These are phyloP conservation scores for Rhododendron griersonianum DNA, from an alignment of 148 eudicot species.

Conservation along the genomic window DNA sequence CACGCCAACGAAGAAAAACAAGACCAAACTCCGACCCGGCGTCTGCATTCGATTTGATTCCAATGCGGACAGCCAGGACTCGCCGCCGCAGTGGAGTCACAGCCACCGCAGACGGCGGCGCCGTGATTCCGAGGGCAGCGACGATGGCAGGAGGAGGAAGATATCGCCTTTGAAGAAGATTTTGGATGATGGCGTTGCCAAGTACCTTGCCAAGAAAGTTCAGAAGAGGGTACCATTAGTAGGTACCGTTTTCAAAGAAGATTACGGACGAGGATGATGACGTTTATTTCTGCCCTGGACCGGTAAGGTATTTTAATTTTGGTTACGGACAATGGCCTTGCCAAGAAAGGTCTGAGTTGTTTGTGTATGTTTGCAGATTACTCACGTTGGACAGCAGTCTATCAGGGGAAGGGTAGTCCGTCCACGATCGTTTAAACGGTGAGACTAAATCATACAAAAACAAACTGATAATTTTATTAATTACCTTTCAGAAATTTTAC, in stretches of 20 bases:
- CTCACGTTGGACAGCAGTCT: no score
- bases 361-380: no score
- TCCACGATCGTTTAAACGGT: no score
- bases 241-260: neutral
- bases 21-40: neutral
- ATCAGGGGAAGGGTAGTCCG: no score
- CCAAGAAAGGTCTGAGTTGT: no score
- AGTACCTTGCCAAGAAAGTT: conserved; percentile 21
- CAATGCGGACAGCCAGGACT: conserved; percentile 1
- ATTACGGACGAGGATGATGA: neutral
- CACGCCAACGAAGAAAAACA: conserved; percentile 5
- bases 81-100: neutral
- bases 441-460: no score
- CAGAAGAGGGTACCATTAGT: conserved; percentile 45
- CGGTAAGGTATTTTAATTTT: no score
- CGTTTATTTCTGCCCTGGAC: no score
- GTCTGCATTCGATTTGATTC: conserved; percentile 15
- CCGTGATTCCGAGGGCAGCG: conserved; percentile 22
- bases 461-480: no score
- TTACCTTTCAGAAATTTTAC: no score
- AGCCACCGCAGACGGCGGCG: conserved; percentile 17
- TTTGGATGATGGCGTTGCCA: conserved; percentile 57
- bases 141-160: conserved; percentile 28
- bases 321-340: no score
- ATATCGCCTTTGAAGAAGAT: conserved; percentile 26